A percentile compares a stretch with the other conserved stretches of the same genome.
Evolutionary conservation across 139 green algal genomes (phyloP).

Genomic region (Axilococcus clingmanii): DNA sequence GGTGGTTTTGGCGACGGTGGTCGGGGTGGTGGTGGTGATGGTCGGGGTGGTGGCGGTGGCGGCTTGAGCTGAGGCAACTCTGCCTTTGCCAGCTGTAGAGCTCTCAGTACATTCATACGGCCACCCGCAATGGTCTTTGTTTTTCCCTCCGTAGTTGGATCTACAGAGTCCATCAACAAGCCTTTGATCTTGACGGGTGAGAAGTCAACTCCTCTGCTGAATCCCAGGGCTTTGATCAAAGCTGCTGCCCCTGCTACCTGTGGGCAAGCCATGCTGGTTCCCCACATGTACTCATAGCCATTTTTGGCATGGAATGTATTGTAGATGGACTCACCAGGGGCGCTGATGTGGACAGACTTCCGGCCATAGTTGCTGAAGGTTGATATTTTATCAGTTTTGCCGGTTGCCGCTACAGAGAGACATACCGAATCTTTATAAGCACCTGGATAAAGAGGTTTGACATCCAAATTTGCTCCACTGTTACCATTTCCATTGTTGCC

Average conservation of each 20-base stretch:
- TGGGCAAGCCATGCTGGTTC: conserved; percentile 86
- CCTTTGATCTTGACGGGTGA: conserved; percentile 4
- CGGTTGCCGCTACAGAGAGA: conserved; percentile 23
- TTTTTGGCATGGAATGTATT: conserved; percentile 17
- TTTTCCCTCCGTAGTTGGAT: neutral
- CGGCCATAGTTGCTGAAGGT: conserved; percentile 19
- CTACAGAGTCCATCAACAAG: neutral
- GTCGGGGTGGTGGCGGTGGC: neutral
- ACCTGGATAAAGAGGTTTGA: conserved; percentile 19
- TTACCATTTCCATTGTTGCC: conserved; percentile 35
- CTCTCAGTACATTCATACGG: conserved; percentile 6
- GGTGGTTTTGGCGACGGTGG: neutral
- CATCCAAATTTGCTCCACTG: conserved; percentile 22
- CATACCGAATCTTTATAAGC: conserved; percentile 18
- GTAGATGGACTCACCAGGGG: conserved; percentile 21
- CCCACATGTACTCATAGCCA: conserved; percentile 29
- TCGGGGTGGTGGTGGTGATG: neutral
- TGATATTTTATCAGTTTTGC: conserved; percentile 2
- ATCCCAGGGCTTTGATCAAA: conserved; percentile 41
- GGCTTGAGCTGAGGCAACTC: neutral
- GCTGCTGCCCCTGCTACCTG: conserved; percentile 44
- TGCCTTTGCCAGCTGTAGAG: neutral
- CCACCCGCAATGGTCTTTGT: conserved; percentile 1
- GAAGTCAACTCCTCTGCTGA: neutral
- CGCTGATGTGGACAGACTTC: conserved; percentile 15